Percentiles rank a stretch among this genome's conserved stretches.
These are phyloP conservation scores for Gryganskiella cystojenkinii DNA, from an alignment of 192 early-diverging fungal species.

Conservation along the genomic window DNA sequence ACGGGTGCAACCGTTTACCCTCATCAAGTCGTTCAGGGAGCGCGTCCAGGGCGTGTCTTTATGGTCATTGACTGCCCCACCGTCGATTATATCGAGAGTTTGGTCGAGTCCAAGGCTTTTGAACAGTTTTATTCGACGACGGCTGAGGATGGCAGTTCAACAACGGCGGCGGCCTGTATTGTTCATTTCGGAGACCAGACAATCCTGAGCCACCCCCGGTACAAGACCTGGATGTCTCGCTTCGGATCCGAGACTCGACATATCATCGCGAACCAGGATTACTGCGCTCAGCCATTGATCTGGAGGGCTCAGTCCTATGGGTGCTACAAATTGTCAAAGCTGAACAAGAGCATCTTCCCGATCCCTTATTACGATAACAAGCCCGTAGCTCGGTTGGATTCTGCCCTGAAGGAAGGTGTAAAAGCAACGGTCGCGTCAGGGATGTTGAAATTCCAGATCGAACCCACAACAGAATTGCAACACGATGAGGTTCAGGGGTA, in stretches of 20 bases:
- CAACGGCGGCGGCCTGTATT: conserved; percentile 63
- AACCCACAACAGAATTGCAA: conserved; percentile 70
- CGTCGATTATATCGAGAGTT: background rate
- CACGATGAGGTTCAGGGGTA: conserved; percentile 24
- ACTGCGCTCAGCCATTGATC: conserved; percentile 70
- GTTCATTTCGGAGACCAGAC: conserved; percentile 75
- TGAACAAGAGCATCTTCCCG: conserved; percentile 75
- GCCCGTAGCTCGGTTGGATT: conserved; percentile 51
- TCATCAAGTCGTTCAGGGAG: background rate
- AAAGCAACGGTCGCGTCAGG: background rate
- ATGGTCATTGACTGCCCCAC: conserved; percentile 4
- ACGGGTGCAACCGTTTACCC: background rate
- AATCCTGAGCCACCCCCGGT: conserved; percentile 71
- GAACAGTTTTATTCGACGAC: background rate
- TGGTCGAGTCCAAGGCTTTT: background rate
- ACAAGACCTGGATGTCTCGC: conserved; percentile 77
- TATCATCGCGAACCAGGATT: conserved; percentile 75
- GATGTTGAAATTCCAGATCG: conserved; percentile 70
- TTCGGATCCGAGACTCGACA: conserved; percentile 83
- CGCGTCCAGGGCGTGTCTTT: background rate
- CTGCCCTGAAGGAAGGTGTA: too few species aligned
- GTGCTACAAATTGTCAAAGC: conserved; percentile 71
- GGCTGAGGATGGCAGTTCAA: too few species aligned
- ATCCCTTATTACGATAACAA: conserved; percentile 71
- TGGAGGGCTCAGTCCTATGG: conserved; percentile 73